phyloP scores from a whole-genome alignment of 495 filamentous ascomycete species.

The Neurospora pannonica region DNA sequence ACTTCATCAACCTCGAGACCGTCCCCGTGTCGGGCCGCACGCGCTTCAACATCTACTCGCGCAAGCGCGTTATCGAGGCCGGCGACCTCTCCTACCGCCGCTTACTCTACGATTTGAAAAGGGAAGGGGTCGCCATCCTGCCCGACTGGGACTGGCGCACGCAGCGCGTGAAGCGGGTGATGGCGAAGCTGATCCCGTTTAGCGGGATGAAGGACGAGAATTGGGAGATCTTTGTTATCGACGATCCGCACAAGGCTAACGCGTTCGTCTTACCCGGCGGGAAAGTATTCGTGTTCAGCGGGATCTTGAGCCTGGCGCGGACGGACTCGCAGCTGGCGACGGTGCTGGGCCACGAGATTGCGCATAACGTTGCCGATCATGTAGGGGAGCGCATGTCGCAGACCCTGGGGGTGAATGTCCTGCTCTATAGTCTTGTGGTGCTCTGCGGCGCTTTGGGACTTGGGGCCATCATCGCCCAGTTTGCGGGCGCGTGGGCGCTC shows the following conservation, averaged over 20 bases:
- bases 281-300: slow-evolving; percentile 87
- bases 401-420: slow-evolving; percentile 43
- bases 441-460: slow-evolving; percentile 43
- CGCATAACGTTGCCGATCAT: slow-evolving; percentile 82
- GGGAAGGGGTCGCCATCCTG: slow-evolving; percentile 25
- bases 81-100: slow-evolving; percentile 42
- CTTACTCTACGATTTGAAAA: slow-evolving; percentile 36
- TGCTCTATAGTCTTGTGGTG: slow-evolving; percentile 41
- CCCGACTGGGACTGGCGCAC: slow-evolving; percentile 30
- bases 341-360: slow-evolving; percentile 87
- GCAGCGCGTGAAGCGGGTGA: slow-evolving; percentile 52
- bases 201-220: slow-evolving; percentile 48
- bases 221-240: slow-evolving; percentile 84
- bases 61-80: slow-evolving; percentile 43
- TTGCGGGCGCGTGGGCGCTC: slow-evolving; percentile 37
- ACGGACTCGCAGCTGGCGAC: slow-evolving; percentile 72
- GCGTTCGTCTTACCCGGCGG: slow-evolving; percentile 90
- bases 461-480: slow-evolving; percentile 25
- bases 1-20: slow-evolving; percentile 63
- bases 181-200: slow-evolving; percentile 62
- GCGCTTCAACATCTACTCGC: slow-evolving; percentile 70
- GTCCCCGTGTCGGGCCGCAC: slow-evolving; percentile 73
- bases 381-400: slow-evolving; percentile 64
- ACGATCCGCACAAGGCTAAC: slow-evolving; percentile 52
- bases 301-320: slow-evolving; percentile 63